Base-by-base conservation (phyloP, 2,329 filamentous ascomycete species). In the Paraphaeosphaeria sporulosa region DNA sequence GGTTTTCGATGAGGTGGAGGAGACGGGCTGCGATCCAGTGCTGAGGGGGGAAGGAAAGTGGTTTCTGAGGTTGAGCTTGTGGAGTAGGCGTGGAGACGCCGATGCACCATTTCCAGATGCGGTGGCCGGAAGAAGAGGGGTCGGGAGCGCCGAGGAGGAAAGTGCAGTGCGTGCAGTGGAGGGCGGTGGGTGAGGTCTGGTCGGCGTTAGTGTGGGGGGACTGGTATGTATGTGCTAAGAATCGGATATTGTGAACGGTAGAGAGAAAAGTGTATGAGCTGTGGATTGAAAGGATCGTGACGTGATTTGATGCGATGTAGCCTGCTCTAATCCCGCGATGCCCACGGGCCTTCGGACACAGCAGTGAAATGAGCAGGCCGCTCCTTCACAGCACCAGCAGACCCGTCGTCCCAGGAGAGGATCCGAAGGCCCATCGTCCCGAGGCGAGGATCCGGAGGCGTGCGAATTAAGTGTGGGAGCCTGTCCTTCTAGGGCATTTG, bases 21-120 rank as follows among this genome's bases (percentile, higher is more conserved):
- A 89, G 76, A 57, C 85, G 84, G 6, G 84, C 84, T n/a, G 83
- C 81, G 30, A 88, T 78, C 79, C 77, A 85, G 58, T 82, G 78
- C 44, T 71, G 71, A 2, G 43, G 58, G 60, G 21, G 57, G 64
- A 60, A 67, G 76, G n/a, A 53, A 70, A 30, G 47, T 63, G 48
- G 21, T 32, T 46, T 21, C 6, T 27, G 25, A 3, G 25, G 6
- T 27, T 27, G 25, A 3, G 25, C 3, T 27, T 27, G 25, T 6
- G 36, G 46, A 19, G 51, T 15, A 49, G 40, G 52, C 55, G 51
- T 30, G 13, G 43, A 50, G 23, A 81, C 63, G 54, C 71, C 67
- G 30, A 85, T 66, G 52, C 76, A 78, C 66, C 83, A 82, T 69
- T 86, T 86, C 67, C 80, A 82, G 32, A 86, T 72, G 53, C 82